Conservation (phyloP, 768 basidiomycete species). For the Trichaptum fuscoviolaceum region DNA sequence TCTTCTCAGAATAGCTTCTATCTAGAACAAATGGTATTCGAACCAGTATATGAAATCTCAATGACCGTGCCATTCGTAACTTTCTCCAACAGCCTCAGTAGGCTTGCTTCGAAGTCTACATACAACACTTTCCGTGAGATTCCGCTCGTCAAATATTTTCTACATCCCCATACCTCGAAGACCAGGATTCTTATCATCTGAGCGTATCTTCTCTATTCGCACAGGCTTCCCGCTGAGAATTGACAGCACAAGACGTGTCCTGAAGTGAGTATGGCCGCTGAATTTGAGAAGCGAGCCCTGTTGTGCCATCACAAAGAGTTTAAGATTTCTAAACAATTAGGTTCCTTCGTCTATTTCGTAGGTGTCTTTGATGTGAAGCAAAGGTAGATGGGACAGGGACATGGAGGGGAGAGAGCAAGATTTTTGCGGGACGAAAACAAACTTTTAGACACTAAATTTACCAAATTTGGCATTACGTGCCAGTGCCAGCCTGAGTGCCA, state of each 20-base stretch:
- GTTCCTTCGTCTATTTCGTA: neutral
- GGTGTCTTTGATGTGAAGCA: neutral
- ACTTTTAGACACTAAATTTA: slow-evolving; percentile 2
- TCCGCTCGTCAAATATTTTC: slow-evolving; percentile 6
- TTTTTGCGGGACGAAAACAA: neutral
- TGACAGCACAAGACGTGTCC: slow-evolving; percentile 83
- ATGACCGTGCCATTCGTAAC: slow-evolving; percentile 91
- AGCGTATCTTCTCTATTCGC: slow-evolving; percentile 80
- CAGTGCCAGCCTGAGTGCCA: neutral
- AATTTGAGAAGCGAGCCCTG: slow-evolving; percentile 44
- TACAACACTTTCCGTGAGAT: neutral
- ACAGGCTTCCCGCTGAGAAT: slow-evolving; percentile 84
- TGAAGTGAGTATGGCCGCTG: slow-evolving; percentile 77
- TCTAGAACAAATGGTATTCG: slow-evolving; percentile 16
- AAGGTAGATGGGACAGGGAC: neutral
- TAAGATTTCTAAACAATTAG: neutral
- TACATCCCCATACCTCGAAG: slow-evolving; percentile 57
- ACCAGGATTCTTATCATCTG: slow-evolving; percentile 93
- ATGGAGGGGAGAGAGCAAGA: neutral
- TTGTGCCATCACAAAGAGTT: slow-evolving; percentile 31
- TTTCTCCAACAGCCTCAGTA: slow-evolving; percentile 83
- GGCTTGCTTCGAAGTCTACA: slow-evolving; percentile 87
- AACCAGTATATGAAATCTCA: slow-evolving; percentile 95
- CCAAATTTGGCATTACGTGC: neutral
- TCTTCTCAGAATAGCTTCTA: neutral